phyloP scores from a whole-genome alignment of 345 rosid genomes.

The Capsella bursapastoris region DNA sequence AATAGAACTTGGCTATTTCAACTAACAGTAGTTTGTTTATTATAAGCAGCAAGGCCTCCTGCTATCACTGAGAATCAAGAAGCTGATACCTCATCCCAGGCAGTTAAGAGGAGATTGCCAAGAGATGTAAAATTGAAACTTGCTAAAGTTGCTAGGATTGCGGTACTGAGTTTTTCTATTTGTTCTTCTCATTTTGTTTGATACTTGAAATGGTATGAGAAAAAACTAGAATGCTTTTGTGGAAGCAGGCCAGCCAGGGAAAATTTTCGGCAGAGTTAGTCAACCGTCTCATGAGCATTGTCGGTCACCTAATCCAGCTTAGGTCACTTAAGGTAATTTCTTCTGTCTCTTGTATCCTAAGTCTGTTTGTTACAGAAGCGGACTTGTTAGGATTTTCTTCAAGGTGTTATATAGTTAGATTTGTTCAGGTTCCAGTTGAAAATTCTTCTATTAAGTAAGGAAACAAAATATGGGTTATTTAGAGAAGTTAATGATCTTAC shows the following conservation, averaged over 20 bases:
- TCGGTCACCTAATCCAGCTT: constrained; percentile 91
- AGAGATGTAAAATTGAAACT: constrained; percentile 76
- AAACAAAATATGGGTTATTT: constrained; percentile 12
- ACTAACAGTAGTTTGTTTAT: constrained; percentile 25
- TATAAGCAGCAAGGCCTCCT: constrained; percentile 79
- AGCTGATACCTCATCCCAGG: constrained; percentile 70
- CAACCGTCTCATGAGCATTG: constrained; percentile 85
- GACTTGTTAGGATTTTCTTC: background rate
- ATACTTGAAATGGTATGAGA: constrained; percentile 22
- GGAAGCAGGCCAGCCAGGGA: constrained; percentile 92
- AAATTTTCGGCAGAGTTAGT: constrained; percentile 79
- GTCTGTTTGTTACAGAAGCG: background rate
- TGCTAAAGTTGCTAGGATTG: constrained; percentile 74
- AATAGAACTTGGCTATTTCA: constrained; percentile 17
- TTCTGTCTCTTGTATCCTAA: constrained; percentile 12
- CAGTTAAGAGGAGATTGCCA: constrained; percentile 81
- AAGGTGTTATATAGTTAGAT: constrained; percentile 3
- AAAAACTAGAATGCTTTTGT: constrained; percentile 35
- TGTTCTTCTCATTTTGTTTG: constrained; percentile 1
- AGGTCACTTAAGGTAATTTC: constrained; percentile 83
- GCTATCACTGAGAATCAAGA: constrained; percentile 75
- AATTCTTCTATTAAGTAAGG: background rate
- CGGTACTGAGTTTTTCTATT: constrained; percentile 32
- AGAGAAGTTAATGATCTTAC: constrained; percentile 6
- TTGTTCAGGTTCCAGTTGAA: constrained; percentile 6